These are phyloP conservation scores for Erodium texanum DNA, from an alignment of 441 rosid species.

Conservation along the genomic window DNA sequence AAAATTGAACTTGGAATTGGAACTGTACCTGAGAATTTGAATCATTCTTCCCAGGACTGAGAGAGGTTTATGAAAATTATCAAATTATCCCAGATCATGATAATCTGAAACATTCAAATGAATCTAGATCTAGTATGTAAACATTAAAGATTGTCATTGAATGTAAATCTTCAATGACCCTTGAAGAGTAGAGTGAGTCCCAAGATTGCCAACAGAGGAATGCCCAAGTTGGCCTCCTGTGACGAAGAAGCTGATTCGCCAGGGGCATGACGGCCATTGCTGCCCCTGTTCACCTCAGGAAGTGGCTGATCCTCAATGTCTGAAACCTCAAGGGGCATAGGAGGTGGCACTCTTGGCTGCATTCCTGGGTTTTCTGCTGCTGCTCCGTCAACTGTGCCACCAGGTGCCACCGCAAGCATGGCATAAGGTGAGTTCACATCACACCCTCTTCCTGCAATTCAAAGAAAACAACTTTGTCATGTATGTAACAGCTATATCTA, in stretches of 20 bases:
- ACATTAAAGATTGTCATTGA: too few species aligned
- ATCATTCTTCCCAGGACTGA: too few species aligned
- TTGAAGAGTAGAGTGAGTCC: conserved; percentile 13
- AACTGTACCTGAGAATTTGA: too few species aligned
- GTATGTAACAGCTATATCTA: too few species aligned
- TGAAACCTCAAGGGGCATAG: conserved; percentile 24
- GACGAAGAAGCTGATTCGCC: conserved; percentile 6
- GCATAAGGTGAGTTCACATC: conserved; percentile 16
- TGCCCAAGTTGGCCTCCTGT: conserved; percentile 17
- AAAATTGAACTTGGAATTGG: too few species aligned
- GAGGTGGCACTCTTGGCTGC: conserved; percentile 36
- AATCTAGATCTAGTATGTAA: too few species aligned
- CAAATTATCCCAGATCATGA: too few species aligned
- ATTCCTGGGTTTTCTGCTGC: neutral
- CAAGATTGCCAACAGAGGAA: conserved; percentile 23
- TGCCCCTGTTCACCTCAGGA: conserved; percentile 27
- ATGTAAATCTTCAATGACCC: too few species aligned
- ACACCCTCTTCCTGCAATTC: conserved; percentile 52
- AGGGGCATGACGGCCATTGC: conserved; percentile 10
- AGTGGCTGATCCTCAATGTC: conserved; percentile 44
- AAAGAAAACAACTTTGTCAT: too few species aligned
- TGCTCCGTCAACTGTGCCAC: conserved; percentile 19
- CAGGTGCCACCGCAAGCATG: conserved; percentile 48
- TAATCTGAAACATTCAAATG: too few species aligned
- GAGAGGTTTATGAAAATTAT: too few species aligned